Percentiles rank a stretch among this genome's conserved stretches.
Evolutionary conservation across 1,284 basidiomycete genomes (phyloP).

Genomic region (Fistulina hepatica): DNA sequence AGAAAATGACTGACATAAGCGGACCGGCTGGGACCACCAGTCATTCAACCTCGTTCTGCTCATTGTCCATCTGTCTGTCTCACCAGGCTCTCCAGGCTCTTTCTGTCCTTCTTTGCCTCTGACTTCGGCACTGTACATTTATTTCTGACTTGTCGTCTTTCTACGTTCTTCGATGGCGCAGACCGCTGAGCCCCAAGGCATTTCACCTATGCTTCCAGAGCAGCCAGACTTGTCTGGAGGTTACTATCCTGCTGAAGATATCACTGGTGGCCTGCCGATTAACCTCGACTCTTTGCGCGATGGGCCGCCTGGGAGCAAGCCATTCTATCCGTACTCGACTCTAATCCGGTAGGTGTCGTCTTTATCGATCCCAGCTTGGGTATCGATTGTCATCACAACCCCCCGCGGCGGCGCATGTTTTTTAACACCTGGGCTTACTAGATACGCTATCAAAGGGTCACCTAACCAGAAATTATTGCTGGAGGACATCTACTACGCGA

Average conservation of each 20-base stretch:
- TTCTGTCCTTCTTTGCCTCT: too few relatives aligned
- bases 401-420: neutral
- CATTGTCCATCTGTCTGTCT: too few relatives aligned
- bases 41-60: too few relatives aligned
- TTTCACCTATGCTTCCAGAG: constrained; percentile 37
- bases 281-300: constrained; percentile 75
- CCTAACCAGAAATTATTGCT: constrained; percentile 71
- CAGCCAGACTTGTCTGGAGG: constrained; percentile 40
- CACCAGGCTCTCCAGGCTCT: too few relatives aligned
- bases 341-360: constrained; percentile 57
- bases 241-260: constrained; percentile 67
- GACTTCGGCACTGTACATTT: constrained; percentile 34
- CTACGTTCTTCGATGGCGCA: too few relatives aligned
- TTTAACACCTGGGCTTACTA: constrained; percentile 21
- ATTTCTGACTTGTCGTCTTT: constrained; percentile 31
- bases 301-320: constrained; percentile 73
- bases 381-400: constrained; percentile 4
- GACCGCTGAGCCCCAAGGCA: constrained; percentile 24
- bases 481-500: constrained; percentile 82
- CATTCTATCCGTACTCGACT: constrained; percentile 79
- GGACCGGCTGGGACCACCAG: too few relatives aligned
- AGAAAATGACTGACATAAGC: too few relatives aligned
- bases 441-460: constrained; percentile 80
- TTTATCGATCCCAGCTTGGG: too few relatives aligned
- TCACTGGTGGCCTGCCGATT: constrained; percentile 70